Evolutionary conservation across 768 basidiomycete genomes (phyloP).

Genomic region (Tulasnella sp.): DNA sequence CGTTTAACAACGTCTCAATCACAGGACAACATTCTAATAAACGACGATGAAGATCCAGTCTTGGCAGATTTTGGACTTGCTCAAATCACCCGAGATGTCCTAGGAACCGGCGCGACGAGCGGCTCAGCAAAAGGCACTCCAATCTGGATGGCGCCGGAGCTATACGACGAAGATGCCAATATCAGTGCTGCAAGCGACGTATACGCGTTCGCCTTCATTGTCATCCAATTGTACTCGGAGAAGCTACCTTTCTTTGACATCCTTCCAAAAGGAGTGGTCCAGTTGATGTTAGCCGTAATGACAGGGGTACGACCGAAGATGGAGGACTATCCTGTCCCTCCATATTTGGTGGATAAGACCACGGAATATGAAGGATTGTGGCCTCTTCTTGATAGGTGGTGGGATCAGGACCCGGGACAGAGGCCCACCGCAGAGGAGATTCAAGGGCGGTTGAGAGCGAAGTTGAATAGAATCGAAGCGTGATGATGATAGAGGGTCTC

Average conservation of each 20-base stretch:
- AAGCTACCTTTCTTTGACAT: background rate
- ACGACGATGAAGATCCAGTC: slow-evolving; percentile 5
- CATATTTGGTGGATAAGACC: background rate
- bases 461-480: background rate
- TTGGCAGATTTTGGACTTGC: slow-evolving; percentile 1
- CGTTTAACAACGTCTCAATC: background rate
- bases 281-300: background rate
- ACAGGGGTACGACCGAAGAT: background rate
- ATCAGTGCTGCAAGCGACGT: background rate
- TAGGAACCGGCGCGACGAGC: background rate
- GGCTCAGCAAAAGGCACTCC: background rate
- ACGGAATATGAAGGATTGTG: slow-evolving; percentile 4
- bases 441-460: background rate
- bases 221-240: background rate
- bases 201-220: background rate
- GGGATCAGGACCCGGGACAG: background rate
- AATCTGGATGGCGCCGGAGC: background rate
- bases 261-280: background rate
- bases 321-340: background rate
- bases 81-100: background rate
- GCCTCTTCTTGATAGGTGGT: background rate
- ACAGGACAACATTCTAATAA: background rate
- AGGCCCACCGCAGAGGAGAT: background rate
- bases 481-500: background rate
- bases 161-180: background rate